Conservation (phyloP, 495 filamentous ascomycete species). For the Pseudoneurospora amorphoporcata region DNA sequence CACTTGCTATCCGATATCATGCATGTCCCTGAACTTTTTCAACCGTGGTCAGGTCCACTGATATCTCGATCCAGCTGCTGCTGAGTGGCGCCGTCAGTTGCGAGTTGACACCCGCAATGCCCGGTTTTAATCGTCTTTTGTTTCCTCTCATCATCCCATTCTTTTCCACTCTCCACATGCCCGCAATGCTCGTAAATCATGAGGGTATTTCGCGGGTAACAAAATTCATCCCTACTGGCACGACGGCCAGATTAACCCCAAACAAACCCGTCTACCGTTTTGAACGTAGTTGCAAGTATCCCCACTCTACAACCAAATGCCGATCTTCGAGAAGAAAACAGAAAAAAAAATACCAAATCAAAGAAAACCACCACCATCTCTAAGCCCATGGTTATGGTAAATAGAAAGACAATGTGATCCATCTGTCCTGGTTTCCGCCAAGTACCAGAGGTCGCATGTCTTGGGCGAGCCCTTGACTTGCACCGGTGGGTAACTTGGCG, state of each 20-base stretch:
- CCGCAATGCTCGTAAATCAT: constrained; percentile 3
- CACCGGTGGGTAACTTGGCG: background rate
- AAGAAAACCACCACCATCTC: background rate
- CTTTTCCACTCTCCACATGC: background rate
- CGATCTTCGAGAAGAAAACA: background rate
- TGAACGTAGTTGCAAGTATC: background rate
- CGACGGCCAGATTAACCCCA: background rate
- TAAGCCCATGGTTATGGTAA: background rate
- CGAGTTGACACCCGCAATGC: background rate
- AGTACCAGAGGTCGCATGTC: background rate
- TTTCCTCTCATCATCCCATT: background rate
- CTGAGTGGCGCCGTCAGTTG: background rate
- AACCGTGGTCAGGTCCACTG: background rate
- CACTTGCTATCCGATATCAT: background rate
- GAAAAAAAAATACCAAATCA: background rate
- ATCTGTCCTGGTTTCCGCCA: background rate
- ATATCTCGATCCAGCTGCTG: background rate
- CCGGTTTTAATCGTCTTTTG: background rate
- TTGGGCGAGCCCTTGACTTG: background rate
- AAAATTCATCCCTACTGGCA: background rate
- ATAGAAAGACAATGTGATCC: background rate
- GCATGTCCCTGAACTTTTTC: background rate
- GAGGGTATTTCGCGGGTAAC: constrained; percentile 1
- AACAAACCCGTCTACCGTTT: background rate
- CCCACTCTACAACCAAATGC: background rate